Base-by-base conservation (phyloP, 257 asterid species). In the Craterostigma plantagineum region DNA sequence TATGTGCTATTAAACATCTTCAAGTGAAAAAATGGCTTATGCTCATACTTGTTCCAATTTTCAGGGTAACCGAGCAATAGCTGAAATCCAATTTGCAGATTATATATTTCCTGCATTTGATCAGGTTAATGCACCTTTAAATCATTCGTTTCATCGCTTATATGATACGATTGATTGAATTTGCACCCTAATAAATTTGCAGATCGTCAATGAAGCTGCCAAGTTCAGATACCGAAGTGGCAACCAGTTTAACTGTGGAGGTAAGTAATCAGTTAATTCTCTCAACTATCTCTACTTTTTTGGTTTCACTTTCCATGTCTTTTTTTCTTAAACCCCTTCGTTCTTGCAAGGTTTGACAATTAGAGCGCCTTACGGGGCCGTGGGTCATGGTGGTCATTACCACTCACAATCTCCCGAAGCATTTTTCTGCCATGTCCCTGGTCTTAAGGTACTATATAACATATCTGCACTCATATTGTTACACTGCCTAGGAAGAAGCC, bases 361-460 rank as follows among this genome's bases (percentile, higher is more conserved):
- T 54, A 71, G 98, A 69, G 75, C 98, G 48, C 95, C 98, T 48
- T 90, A 90, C 65, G 98, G 98, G 63, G 98, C 98, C 48, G 98
- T 90, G 15, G 98, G 98, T 36, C 98, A 90, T 35, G 98, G 98
- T 10, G 98, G 95, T 49, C 98, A 90, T 62, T 90, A 90, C 76
- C 98, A 90, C 61, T 90, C 98, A 11, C 98, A 83, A 51, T 90
- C 98, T 49, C 95, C 98, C 11, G 98, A 90, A 71, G 95, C 95
- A 18, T 90, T 90, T 73, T 90, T 90, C 75, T 90, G 98, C 58
- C 98, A 90, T 37, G 98, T 90, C 58, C 98, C 98, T 46, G 98
- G 98, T 53, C 72, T 90, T 51, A 90, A 90, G 95, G 98, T 67
- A 49, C 6, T 16, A 10, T 18, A 10, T 17, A 18, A 11, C n/a